These are phyloP conservation scores for Azolla pinnata DNA, from an alignment of 75 land plant genomes.

Conservation along the genomic window DNA sequence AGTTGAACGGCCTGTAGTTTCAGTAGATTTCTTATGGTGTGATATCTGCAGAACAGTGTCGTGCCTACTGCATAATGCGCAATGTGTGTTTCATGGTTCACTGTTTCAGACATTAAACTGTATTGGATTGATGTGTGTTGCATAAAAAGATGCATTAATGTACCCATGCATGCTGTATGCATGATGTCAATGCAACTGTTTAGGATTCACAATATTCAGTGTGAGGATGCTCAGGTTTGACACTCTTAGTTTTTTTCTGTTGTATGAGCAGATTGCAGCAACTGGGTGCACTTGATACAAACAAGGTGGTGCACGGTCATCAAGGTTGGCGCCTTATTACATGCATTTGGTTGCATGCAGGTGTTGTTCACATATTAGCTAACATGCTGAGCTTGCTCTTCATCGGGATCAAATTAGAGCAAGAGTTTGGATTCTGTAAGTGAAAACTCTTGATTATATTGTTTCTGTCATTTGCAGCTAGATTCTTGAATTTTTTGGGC, in stretches of 20 bases:
- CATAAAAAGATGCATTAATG: no score
- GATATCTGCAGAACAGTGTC: no score
- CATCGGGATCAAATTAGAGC: slow-evolving; percentile 75
- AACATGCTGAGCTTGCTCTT: slow-evolving; percentile 83
- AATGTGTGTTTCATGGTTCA: background rate
- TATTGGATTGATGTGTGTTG: no score
- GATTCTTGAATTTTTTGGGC: no score
- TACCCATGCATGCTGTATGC: no score
- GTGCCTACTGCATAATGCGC: no score
- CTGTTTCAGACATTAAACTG: no score
- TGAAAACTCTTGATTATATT: background rate
- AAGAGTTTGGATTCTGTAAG: slow-evolving; percentile 84
- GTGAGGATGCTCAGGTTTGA: background rate
- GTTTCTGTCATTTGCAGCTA: no score
- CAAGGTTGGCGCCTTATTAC: slow-evolving; percentile 81
- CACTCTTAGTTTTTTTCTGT: background rate
- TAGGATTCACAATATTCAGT: background rate
- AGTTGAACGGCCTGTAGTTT: no score
- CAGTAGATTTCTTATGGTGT: no score
- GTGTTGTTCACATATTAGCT: slow-evolving; percentile 73
- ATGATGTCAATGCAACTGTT: no score
- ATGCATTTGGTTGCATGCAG: slow-evolving; percentile 92
- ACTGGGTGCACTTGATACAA: slow-evolving; percentile 64
- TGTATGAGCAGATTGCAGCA: slow-evolving; percentile 38
- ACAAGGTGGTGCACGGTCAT: slow-evolving; percentile 42